A percentile compares a stretch with the other conserved stretches of the same genome.
These are phyloP conservation scores for Polymyxa betae DNA, from an alignment of 208 protist species.

Conservation along the genomic window DNA sequence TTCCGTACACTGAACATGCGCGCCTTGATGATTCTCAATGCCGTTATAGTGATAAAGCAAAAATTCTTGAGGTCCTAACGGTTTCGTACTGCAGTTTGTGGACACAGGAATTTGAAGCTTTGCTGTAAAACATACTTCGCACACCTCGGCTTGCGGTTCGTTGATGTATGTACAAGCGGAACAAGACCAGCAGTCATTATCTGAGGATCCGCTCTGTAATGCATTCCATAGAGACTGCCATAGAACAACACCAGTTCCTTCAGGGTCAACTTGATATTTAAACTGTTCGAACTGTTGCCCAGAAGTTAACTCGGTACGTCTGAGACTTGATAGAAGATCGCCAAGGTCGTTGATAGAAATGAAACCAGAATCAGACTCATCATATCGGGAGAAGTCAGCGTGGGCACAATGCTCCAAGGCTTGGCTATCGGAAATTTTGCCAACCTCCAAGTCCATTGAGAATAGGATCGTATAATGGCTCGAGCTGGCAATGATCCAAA, in stretches of 20 bases:
- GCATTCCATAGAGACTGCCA: background rate
- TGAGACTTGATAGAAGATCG: background rate
- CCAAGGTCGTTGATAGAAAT: background rate
- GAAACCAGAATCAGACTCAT: background rate
- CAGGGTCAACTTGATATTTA: background rate
- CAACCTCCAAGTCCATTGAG: background rate
- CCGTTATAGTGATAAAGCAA: constrained; percentile 33
- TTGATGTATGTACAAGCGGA: constrained; percentile 31
- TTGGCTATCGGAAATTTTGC: background rate
- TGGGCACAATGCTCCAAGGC: background rate
- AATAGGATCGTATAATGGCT: constrained; percentile 47
- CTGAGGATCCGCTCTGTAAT: background rate
- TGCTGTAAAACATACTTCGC: constrained; percentile 1
- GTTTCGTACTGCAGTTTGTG: background rate
- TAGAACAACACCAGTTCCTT: background rate
- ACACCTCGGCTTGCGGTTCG: background rate
- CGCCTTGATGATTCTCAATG: constrained; percentile 29
- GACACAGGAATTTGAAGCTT: background rate
- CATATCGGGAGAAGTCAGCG: constrained; percentile 3
- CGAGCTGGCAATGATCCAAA: constrained; percentile 41
- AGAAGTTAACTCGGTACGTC: background rate
- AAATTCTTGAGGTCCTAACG: background rate
- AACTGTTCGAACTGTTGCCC: background rate
- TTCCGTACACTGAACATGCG: background rate
- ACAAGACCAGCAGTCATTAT: background rate